Evolutionary conservation across 192 early-diverging fungal species (phyloP).

Genomic region (Mortierella claussenii): DNA sequence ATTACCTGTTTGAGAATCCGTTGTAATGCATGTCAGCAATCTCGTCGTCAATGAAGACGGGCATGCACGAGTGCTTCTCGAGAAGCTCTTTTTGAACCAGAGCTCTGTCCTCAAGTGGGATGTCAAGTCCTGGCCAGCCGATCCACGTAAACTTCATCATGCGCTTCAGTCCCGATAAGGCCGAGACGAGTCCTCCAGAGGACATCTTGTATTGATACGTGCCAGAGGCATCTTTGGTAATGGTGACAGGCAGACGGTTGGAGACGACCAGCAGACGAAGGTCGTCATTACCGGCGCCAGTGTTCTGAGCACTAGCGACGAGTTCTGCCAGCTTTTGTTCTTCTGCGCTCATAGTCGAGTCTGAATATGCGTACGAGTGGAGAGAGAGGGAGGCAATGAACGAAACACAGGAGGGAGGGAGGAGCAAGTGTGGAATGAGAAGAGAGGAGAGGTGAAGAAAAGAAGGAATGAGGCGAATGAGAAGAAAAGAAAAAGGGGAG

Average conservation of each 20-base stretch:
- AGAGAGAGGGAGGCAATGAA: too few relatives aligned
- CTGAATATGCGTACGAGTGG: too few relatives aligned
- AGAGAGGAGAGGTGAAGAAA: background rate
- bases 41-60: conserved; percentile 94
- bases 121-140: conserved; percentile 96
- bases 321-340: background rate
- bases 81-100: conserved; percentile 76
- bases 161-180: conserved; percentile 92
- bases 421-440: background rate
- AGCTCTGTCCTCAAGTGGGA: conserved; percentile 81
- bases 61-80: conserved; percentile 85
- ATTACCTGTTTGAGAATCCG: conserved; percentile 92
- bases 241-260: conserved; percentile 95
- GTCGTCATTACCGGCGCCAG: conserved; percentile 16
- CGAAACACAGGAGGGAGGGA: too few relatives aligned
- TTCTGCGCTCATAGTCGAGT: background rate
- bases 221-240: conserved; percentile 67
- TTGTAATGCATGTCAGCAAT: conserved; percentile 97
- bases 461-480: background rate
- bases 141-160: conserved; percentile 99
- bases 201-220: conserved; percentile 80
- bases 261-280: conserved; percentile 91
- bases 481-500: background rate
- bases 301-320: background rate
- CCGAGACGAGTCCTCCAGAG: conserved; percentile 96